A percentile compares a stretch with the other conserved stretches of the same genome.
phyloP scores from a whole-genome alignment of 805 yeast genomes.

The Yarrowia sp. region DNA sequence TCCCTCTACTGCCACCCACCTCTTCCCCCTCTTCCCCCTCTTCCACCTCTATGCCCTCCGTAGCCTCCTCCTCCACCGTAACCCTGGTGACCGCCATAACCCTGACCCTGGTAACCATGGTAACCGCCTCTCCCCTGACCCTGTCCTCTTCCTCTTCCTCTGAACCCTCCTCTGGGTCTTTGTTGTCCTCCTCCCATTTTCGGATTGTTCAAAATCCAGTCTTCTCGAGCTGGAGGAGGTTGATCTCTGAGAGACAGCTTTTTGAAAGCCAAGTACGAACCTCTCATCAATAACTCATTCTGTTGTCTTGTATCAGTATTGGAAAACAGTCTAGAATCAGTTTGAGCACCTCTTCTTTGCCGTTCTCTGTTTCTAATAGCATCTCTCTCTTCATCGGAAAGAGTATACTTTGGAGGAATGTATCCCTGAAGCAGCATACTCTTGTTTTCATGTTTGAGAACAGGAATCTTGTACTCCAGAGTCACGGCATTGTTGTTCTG shows the following conservation, averaged over 20 bases:
- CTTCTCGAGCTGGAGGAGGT: not conserved
- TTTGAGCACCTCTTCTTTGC: conserved; percentile 36
- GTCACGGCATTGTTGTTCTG: conserved; percentile 44
- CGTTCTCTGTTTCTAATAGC: conserved; percentile 39
- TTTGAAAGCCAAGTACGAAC: conserved; percentile 28
- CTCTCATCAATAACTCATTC: conserved; percentile 27
- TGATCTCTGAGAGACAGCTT: conserved; percentile 22
- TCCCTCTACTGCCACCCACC: not conserved
- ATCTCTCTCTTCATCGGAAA: conserved; percentile 69
- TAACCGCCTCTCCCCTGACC: not conserved
- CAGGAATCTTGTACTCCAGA: conserved; percentile 58
- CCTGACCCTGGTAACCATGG: conserved; percentile 28
- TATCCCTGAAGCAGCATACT: conserved; percentile 83
- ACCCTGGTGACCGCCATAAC: conserved; percentile 33
- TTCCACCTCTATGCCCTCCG: not conserved
- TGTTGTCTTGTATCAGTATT: conserved; percentile 26
- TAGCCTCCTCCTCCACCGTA: conserved; percentile 27
- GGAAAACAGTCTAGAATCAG: conserved; percentile 35
- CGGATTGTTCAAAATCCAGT: not conserved
- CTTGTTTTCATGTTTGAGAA: conserved; percentile 55
- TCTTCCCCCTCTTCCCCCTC: not conserved
- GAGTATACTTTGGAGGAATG: conserved; percentile 57
- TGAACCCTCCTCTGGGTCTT: not conserved
- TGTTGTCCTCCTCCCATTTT: conserved; percentile 10
- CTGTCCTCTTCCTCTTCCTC: not conserved